phyloP scores from a whole-genome alignment of 768 basidiomycete genomes.

The Lentinula sp. region DNA sequence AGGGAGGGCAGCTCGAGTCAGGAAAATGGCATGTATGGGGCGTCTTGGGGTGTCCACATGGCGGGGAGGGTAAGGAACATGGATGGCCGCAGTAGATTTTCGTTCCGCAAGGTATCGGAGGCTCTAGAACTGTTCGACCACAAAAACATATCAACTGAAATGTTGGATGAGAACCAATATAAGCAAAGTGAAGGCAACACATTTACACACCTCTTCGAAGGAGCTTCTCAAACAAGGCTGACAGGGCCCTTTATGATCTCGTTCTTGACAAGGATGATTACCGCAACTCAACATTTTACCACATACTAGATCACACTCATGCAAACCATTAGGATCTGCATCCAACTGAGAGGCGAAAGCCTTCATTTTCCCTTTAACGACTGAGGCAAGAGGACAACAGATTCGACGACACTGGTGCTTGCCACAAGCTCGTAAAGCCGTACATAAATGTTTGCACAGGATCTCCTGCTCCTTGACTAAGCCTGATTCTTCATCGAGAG shows the following conservation, averaged over 20 bases:
- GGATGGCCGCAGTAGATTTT: constrained; percentile 72
- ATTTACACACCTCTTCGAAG: constrained; percentile 75
- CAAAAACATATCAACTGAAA: constrained; percentile 72
- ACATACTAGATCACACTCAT: constrained; percentile 81
- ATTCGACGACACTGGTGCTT: constrained; percentile 78
- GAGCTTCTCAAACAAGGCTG: constrained; percentile 80
- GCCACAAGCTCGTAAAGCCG: constrained; percentile 75
- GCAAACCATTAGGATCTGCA: constrained; percentile 62
- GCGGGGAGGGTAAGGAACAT: constrained; percentile 60
- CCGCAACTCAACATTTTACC: constrained; percentile 70
- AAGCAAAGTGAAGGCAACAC: background rate
- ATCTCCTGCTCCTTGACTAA: constrained; percentile 42
- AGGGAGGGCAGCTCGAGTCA: constrained; percentile 70
- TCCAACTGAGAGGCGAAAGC: constrained; percentile 28
- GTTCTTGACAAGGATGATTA: constrained; percentile 69
- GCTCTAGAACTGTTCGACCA: constrained; percentile 80
- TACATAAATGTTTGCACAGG: constrained; percentile 76
- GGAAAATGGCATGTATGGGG: constrained; percentile 83
- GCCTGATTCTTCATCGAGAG: constrained; percentile 14
- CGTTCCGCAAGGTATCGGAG: constrained; percentile 87
- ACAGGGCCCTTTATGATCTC: constrained; percentile 82
- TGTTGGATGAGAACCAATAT: too few species aligned
- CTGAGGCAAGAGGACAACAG: constrained; percentile 84
- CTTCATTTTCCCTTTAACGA: constrained; percentile 59
- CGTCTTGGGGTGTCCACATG: constrained; percentile 78